These are phyloP conservation scores for Candida tammaniensis DNA, from an alignment of 805 yeast species.

Conservation along the genomic window DNA sequence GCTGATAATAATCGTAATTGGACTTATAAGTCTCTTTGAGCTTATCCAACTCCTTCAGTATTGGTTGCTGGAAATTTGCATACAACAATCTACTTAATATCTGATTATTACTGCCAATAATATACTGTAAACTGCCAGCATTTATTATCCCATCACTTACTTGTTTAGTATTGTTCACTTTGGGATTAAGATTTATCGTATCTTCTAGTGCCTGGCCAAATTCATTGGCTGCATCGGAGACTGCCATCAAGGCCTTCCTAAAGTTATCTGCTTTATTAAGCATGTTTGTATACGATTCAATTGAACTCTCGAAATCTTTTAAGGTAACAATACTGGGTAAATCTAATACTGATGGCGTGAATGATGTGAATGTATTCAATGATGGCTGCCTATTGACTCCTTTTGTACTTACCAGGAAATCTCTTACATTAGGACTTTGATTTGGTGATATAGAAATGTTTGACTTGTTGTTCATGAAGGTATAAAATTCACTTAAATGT, in stretches of 20 bases:
- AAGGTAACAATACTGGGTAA: slow-evolving; percentile 59
- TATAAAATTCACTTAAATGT: slow-evolving; percentile 60
- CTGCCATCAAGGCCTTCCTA: slow-evolving; percentile 42
- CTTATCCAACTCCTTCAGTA: slow-evolving; percentile 40
- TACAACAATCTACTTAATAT: slow-evolving; percentile 58
- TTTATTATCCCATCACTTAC: slow-evolving; percentile 61
- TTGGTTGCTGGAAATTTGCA: slow-evolving; percentile 55
- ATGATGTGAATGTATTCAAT: slow-evolving; percentile 42
- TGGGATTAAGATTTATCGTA: slow-evolving; percentile 24
- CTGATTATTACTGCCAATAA: slow-evolving; percentile 75
- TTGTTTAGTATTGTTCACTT: slow-evolving; percentile 20
- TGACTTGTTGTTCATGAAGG: slow-evolving; percentile 40
- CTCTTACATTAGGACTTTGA: slow-evolving; percentile 12
- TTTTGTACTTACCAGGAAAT: slow-evolving; percentile 6
- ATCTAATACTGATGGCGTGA: slow-evolving; percentile 54
- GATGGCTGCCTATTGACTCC: slow-evolving; percentile 26
- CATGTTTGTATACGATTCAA: slow-evolving; percentile 47
- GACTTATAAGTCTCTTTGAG: slow-evolving; percentile 43
- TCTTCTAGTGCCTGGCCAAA: slow-evolving; percentile 69
- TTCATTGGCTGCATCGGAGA: slow-evolving; percentile 62
- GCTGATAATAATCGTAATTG: slow-evolving; percentile 54
- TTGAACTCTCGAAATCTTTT: slow-evolving; percentile 53
- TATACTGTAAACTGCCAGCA: slow-evolving; percentile 74
- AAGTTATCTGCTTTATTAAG: slow-evolving; percentile 46
- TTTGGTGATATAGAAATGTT: slow-evolving; percentile 11